These are phyloP conservation scores for Galeopsis tetrahit DNA, from an alignment of 257 asterid species.

Conservation along the genomic window DNA sequence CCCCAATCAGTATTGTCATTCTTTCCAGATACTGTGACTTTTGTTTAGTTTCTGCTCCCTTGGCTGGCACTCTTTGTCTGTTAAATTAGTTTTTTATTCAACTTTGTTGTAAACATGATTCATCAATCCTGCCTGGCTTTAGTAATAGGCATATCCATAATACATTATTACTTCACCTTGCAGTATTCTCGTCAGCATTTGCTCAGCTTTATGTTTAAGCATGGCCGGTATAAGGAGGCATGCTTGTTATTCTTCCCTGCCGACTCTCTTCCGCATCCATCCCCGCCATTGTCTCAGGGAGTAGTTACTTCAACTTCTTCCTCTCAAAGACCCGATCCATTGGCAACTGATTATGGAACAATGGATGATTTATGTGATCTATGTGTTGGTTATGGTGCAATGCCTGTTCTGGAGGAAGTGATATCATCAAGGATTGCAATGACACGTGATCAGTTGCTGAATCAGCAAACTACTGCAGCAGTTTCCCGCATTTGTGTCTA, in stretches of 20 bases:
- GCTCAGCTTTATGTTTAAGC: constrained; percentile 91
- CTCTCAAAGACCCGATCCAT: constrained; percentile 83
- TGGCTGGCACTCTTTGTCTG: constrained; percentile 21
- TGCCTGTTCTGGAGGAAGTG: constrained; percentile 87
- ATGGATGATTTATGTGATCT: constrained; percentile 87
- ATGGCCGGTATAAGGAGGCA: constrained; percentile 87
- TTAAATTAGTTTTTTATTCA: constrained; percentile 20
- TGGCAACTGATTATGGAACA: constrained; percentile 91
- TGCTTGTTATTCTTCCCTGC: constrained; percentile 86
- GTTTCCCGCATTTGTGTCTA: constrained; percentile 85
- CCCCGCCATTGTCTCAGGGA: constrained; percentile 69
- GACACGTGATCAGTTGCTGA: constrained; percentile 60
- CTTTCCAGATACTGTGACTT: constrained; percentile 6
- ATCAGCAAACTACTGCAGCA: constrained; percentile 86
- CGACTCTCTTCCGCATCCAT: constrained; percentile 69
- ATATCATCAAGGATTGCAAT: constrained; percentile 61
- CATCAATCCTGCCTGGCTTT: constrained; percentile 24
- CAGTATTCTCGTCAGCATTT: constrained; percentile 95
- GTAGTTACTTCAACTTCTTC: constrained; percentile 75
- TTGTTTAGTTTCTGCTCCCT: constrained; percentile 14
- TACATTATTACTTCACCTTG: constrained; percentile 36
- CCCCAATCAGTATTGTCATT: constrained; percentile 10
- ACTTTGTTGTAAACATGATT: constrained; percentile 17
- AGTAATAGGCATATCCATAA: constrained; percentile 13
- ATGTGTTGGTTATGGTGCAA: constrained; percentile 87